Conservation (phyloP, 768 basidiomycete species). For the Psilocybe azurescens region DNA sequence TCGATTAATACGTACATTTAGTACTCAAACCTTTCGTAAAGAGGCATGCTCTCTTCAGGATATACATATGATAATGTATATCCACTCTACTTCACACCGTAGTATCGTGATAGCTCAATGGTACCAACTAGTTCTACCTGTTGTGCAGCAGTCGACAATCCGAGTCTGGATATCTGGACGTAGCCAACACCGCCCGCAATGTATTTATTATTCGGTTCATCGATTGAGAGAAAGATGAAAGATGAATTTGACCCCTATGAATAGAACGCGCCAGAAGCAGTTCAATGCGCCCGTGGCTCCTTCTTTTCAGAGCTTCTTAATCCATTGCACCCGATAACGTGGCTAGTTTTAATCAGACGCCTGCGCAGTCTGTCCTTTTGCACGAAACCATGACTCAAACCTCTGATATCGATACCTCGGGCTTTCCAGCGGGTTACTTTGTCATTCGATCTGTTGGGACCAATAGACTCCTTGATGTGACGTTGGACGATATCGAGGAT, state of each 20-base stretch:
- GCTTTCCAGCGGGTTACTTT: conserved; percentile 67
- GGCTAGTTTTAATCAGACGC: background rate
- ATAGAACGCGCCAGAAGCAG: conserved; percentile 8
- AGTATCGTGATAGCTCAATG: background rate
- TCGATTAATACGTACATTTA: conserved; percentile 27
- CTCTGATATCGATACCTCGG: conserved; percentile 36
- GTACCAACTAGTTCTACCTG: background rate
- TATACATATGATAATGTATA: conserved; percentile 23
- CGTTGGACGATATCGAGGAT: conserved; percentile 57
- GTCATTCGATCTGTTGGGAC: conserved; percentile 60
- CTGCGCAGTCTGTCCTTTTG: background rate
- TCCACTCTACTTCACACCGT: conserved; percentile 2
- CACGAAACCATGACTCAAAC: conserved; percentile 23
- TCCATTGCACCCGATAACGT: conserved; percentile 1
- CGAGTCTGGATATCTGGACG: too few relatives aligned
- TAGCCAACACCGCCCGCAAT: background rate
- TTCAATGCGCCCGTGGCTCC: background rate
- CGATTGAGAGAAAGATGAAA: background rate
- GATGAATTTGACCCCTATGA: conserved; percentile 7
- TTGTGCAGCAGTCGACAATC: background rate
- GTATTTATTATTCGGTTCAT: conserved; percentile 10
- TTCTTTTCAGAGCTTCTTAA: background rate
- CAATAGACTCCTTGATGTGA: conserved; percentile 63
- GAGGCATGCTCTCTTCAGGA: conserved; percentile 7
- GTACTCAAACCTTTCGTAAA: conserved; percentile 18